Evolutionary conservation across 345 rosid genomes (phyloP).

Genomic region (Moricandia moricandioides): DNA sequence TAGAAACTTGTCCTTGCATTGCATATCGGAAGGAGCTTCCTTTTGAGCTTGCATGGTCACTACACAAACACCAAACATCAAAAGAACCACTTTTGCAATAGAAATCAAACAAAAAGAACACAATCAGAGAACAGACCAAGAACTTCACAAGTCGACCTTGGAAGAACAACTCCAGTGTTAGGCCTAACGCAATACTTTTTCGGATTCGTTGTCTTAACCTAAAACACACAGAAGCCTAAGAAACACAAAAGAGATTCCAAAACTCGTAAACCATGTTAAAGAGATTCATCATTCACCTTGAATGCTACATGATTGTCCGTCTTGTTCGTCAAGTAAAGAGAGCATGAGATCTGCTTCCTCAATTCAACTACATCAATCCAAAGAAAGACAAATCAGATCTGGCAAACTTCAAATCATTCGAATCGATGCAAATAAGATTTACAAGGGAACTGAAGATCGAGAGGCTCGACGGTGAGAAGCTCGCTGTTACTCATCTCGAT

Average conservation of each 20-base stretch:
- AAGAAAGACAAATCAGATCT: slow-evolving; percentile 10
- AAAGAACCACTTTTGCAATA: background rate
- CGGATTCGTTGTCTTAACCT: slow-evolving; percentile 93
- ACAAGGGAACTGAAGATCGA: slow-evolving; percentile 84
- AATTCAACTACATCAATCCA: slow-evolving; percentile 53
- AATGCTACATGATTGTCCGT: slow-evolving; percentile 69
- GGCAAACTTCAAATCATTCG: background rate
- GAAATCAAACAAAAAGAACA: background rate
- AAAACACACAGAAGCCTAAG: slow-evolving; percentile 10
- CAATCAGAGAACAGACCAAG: slow-evolving; percentile 42
- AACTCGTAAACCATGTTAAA: background rate
- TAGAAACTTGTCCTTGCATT: slow-evolving; percentile 84
- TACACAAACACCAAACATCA: slow-evolving; percentile 24
- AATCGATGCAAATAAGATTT: slow-evolving; percentile 41
- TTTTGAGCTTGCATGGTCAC: slow-evolving; percentile 95
- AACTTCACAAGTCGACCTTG: slow-evolving; percentile 62
- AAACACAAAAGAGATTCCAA: background rate
- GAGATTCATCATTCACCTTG: slow-evolving; percentile 47
- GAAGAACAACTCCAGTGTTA: slow-evolving; percentile 71
- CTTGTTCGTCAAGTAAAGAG: slow-evolving; percentile 77
- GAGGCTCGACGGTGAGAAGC: slow-evolving; percentile 68
- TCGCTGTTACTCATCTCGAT: slow-evolving; percentile 57
- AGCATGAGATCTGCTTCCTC: slow-evolving; percentile 84
- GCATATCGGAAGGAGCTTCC: slow-evolving; percentile 79
- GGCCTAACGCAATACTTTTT: slow-evolving; percentile 90